These are phyloP conservation scores for Phytophthora megakarya DNA, from an alignment of 352 stramenopile species.

Conservation along the genomic window DNA sequence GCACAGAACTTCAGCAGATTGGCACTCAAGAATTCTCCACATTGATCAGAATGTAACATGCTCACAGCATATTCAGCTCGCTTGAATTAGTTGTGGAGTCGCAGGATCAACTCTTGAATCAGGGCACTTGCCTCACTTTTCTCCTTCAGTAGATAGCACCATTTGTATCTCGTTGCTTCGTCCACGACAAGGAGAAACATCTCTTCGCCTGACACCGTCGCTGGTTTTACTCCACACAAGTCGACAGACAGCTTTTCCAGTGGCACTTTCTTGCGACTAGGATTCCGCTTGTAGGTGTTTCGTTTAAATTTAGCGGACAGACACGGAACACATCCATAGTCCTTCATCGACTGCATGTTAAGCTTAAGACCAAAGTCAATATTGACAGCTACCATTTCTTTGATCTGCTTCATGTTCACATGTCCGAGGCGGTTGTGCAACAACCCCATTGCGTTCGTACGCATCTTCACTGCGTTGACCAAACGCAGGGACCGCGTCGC, in stretches of 20 bases:
- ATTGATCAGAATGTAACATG: constrained; percentile 21
- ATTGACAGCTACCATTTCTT: too few species aligned
- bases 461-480: neutral
- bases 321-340: constrained; percentile 16
- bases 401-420: constrained; percentile 14
- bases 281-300: constrained; percentile 3
- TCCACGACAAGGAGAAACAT: constrained; percentile 27
- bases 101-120: constrained; percentile 2
- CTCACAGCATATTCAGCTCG: neutral
- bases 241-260: constrained; percentile 15
- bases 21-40: constrained; percentile 22
- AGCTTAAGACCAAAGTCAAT: constrained; percentile 26
- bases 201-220: neutral
- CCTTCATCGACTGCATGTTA: constrained; percentile 5
- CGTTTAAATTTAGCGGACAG: constrained; percentile 10
- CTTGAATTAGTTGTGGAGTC: constrained; percentile 22
- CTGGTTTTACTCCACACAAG: constrained; percentile 9
- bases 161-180: constrained; percentile 28
- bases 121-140: constrained; percentile 17
- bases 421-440: constrained; percentile 20
- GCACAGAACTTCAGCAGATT: constrained; percentile 7
- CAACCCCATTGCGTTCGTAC: constrained; percentile 12
- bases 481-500: neutral
- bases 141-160: constrained; percentile 10
- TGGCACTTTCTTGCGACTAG: neutral